Base-by-base conservation (phyloP, 116 monocot species). In the Trichopus zeylanicus region DNA sequence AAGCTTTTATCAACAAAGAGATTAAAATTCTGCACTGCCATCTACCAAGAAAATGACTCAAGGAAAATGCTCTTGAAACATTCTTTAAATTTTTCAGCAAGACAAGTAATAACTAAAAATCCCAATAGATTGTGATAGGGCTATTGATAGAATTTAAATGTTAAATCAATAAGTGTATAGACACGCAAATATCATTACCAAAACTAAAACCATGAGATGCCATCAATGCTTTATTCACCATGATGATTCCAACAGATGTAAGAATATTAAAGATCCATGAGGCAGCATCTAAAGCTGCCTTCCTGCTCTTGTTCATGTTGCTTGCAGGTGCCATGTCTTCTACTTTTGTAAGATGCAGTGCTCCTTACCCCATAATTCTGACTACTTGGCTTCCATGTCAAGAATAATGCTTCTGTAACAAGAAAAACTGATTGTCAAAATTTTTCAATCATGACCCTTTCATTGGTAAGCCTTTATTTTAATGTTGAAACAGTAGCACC, bases 191-290 rank as follows among this genome's bases (percentile, higher is more conserved):
- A n/a, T n/a, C n/a, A n/a, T n/a, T 69, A 69, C 69, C 69, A 61
- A 69, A 69, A 54, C 53, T 69, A 24, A 61, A 69, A 12, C 69
- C 69, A 61, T 69, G 20, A 21, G 52, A 53, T 0, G 61, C 69
- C 69, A 69, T 69, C 48, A 69, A 59, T 20, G 80, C 70, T 67
- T 80, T 80, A 49, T 80, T 80, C 28, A 80, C 80, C 75, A 80
- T 75, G 35, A 69, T 69, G 53, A 69, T 60, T 39, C 61, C 69
- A 16, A 69, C 69, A 38, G 69, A 69, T 29, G 69, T 69, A 18
- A 69, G 61, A 39, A 69, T 53, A 21, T 69, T 69, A 59, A 69
- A 69, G 39, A 61, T 30, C 69, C 69, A 69, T 7, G 69, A 30
- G 3, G 61, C 69, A 35, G 38, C 69, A 61, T 69, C 69, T 54